Evolutionary conservation across 129 eudicot species (phyloP), one percentile per base, ranked within the genome.

Genomic region (Kitagawia praeruptora): DNA sequence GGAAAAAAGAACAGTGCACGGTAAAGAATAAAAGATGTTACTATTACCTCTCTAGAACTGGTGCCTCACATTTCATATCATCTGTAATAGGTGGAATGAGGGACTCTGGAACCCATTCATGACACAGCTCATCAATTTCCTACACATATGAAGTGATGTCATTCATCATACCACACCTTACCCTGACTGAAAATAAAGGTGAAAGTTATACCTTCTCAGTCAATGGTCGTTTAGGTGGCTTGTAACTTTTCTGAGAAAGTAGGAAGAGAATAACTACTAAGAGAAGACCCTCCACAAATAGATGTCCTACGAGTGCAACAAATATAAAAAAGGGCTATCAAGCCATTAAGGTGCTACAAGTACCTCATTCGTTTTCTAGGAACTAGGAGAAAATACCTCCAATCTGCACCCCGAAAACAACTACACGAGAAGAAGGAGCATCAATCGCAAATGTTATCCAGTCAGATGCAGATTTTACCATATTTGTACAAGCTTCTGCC

Each of bases 91-190:
- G 85, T 8, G 99, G 97, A 77, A 92, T 92, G 79, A 96, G 93
- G 66, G 97, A 86, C 83, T 96, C 99, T 5, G 99, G 99, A 74
- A 91, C 93, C 99, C 99, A 96, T 80, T 96, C 99, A 74, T 89
- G 93, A 89, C 99, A 96, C 28, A 96, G 83, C 82, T 92, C 97
- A 81, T 96, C 99, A 51, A 96, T 88, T 84, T 96, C 99, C 97
- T 70, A 70, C 48, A 70, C 6, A 67, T 25, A 63, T 31, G 5
- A 67, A 67, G 8, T 15, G 23, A 31, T 11, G 73, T 13, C 4
- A 12, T 31, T 31, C 16, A 67, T 67, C 73, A 31, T 11, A 71
- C 45, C 19, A 21, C 13, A 71, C 49, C 75, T 42, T 9, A 42
- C 31, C 58, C 46, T 25, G 41, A n/a, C 25, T 18, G 4, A 28